Percentiles rank a stretch among this genome's conserved stretches.
These are phyloP conservation scores for Aspergillus diversus DNA, from an alignment of 495 filamentous ascomycete species.

Conservation along the genomic window DNA sequence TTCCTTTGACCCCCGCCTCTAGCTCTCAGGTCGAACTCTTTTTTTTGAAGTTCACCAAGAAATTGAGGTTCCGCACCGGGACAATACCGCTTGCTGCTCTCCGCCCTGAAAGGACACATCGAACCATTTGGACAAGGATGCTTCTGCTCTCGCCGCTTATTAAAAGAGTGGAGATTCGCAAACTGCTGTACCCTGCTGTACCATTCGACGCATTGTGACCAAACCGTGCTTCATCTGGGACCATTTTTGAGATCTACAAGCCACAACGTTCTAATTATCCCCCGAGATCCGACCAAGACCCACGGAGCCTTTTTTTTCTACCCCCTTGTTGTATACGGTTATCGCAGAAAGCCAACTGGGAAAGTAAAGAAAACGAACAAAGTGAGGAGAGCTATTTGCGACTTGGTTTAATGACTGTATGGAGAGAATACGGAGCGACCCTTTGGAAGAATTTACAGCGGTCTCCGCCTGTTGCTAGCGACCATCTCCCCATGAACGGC, in stretches of 20 bases:
- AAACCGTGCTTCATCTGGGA: constrained; percentile 6
- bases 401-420: background rate
- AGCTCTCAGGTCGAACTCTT: background rate
- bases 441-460: background rate
- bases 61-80: background rate
- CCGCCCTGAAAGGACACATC: constrained; percentile 5
- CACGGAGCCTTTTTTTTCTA: background rate
- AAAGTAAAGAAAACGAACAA: background rate
- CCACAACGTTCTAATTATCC: constrained; percentile 1
- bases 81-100: background rate
- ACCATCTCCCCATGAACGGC: background rate
- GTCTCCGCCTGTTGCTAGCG: background rate
- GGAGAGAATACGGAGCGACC: background rate
- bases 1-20: background rate
- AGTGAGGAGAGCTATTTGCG: background rate
- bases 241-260: constrained; percentile 11
- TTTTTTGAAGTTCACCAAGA: background rate
- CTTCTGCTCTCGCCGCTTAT: constrained; percentile 4
- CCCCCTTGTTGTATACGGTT: background rate
- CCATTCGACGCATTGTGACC: constrained; percentile 13
- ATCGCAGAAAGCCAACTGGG: background rate
- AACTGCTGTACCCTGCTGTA: constrained; percentile 14
- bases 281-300: background rate
- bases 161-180: constrained; percentile 13
- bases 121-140: constrained; percentile 4